These are phyloP conservation scores for Endothia cerciana DNA, from an alignment of 2,329 filamentous ascomycete species.

Conservation along the genomic window DNA sequence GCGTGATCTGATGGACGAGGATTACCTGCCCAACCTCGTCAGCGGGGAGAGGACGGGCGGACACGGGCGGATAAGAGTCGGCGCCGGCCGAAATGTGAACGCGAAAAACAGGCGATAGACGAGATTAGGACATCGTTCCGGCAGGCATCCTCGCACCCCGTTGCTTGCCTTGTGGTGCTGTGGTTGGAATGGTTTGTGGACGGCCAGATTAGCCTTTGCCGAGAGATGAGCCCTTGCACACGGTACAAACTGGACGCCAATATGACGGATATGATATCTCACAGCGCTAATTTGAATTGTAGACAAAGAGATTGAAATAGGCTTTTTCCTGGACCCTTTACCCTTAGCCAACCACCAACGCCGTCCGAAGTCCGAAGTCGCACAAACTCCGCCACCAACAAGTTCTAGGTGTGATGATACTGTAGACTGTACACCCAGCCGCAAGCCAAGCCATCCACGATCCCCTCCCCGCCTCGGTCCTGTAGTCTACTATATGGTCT, in stretches of 20 bases:
- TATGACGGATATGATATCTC: not conserved
- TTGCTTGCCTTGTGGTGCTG: not conserved
- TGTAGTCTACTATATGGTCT: not conserved
- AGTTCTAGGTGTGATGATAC: not conserved
- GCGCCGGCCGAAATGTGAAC: slow-evolving; percentile 86
- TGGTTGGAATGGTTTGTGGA: not conserved
- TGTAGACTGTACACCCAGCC: not conserved
- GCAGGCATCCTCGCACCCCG: not conserved
- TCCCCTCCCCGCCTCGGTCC: not conserved
- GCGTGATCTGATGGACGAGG: slow-evolving; percentile 90
- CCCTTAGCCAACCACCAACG: slow-evolving; percentile 7
- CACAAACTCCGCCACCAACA: slow-evolving; percentile 7
- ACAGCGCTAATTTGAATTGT: not conserved
- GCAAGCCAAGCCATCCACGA: not conserved
- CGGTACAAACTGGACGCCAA: not conserved
- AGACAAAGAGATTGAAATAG: not conserved
- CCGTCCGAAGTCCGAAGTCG: not conserved
- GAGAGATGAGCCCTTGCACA: not conserved
- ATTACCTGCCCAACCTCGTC: slow-evolving; percentile 84
- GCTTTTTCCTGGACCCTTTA: not conserved
- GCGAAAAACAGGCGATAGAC: slow-evolving; percentile 64
- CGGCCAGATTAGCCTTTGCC: not conserved
- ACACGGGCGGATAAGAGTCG: slow-evolving; percentile 74
- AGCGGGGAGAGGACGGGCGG: slow-evolving; percentile 72
- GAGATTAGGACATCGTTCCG: not conserved